These are phyloP conservation scores for Pseudocohnilembus persalinus DNA, from an alignment of 169 alveolate genomes.

Conservation along the genomic window DNA sequence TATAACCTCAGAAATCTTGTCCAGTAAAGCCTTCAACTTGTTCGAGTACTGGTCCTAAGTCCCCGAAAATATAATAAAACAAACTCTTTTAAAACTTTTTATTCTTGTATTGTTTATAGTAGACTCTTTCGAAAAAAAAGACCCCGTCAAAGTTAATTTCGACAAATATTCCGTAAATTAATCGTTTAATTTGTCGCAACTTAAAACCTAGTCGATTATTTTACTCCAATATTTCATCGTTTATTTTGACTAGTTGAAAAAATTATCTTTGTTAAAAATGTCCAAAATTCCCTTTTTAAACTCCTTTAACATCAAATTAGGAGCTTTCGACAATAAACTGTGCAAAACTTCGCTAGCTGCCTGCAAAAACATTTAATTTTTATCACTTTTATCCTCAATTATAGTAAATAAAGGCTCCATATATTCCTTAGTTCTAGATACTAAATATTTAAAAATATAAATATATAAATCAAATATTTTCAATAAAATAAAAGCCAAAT, in stretches of 20 bases:
- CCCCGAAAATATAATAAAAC: constrained; percentile 46
- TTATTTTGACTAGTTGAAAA: constrained; percentile 16
- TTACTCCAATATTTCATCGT: constrained; percentile 47
- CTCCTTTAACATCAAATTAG: constrained; percentile 27
- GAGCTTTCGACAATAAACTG: constrained; percentile 32
- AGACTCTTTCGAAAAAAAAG: constrained; percentile 36
- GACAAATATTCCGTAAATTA: constrained; percentile 31
- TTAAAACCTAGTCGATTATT: constrained; percentile 38
- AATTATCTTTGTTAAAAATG: constrained; percentile 42
- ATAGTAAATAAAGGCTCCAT: constrained; percentile 30
- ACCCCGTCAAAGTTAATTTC: constrained; percentile 28
- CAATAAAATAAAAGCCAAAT: too few species aligned
- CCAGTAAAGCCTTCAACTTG: constrained; percentile 26
- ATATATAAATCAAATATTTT: too few species aligned
- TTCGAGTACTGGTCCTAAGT: constrained; percentile 29
- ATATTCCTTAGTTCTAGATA: constrained; percentile 27
- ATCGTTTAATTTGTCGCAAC: constrained; percentile 27
- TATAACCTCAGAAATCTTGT: constrained; percentile 40
- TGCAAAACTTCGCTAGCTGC: constrained; percentile 28
- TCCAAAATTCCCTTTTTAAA: constrained; percentile 30
- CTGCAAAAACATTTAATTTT: constrained; percentile 22
- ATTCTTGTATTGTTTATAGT: constrained; percentile 40
- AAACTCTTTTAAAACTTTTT: constrained; percentile 37
- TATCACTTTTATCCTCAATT: constrained; percentile 26
- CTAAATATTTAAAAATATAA: neutral